A percentile compares a stretch with the other conserved stretches of the same genome.
phyloP scores from a whole-genome alignment of 2,329 filamentous ascomycete genomes.

The Teratosphaeria viscida region DNA sequence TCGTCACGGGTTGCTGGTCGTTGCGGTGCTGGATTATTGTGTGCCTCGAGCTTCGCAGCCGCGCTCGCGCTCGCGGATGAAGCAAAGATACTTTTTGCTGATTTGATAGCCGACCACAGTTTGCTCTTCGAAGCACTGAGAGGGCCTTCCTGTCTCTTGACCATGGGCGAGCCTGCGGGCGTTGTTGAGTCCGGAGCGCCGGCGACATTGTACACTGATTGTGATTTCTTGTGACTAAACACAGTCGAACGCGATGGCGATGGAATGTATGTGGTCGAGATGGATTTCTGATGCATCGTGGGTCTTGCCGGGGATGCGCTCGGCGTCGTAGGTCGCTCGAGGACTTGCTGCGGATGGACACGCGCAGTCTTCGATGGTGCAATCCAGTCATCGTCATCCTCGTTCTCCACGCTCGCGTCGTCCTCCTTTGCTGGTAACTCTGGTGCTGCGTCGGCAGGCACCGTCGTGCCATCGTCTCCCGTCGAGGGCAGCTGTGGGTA shows the following conservation, averaged over 20 bases:
- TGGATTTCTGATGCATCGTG: slow-evolving; percentile 25
- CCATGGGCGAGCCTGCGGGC: slow-evolving; percentile 44
- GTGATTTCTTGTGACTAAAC: slow-evolving; percentile 46
- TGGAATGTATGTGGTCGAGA: slow-evolving; percentile 26
- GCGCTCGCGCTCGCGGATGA: slow-evolving; percentile 55
- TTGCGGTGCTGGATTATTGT: slow-evolving; percentile 18
- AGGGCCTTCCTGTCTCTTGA: slow-evolving; percentile 57
- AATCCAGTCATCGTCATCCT: slow-evolving; percentile 51
- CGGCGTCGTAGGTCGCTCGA: slow-evolving; percentile 5
- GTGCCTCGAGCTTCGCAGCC: slow-evolving; percentile 46
- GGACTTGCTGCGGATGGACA: background rate
- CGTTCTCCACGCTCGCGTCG: slow-evolving; percentile 13
- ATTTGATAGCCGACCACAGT: slow-evolving; percentile 80
- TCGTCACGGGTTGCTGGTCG: slow-evolving; percentile 7
- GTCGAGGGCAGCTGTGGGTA: slow-evolving; percentile 31
- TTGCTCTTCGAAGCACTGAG: slow-evolving; percentile 89
- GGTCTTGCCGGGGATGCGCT: slow-evolving; percentile 35
- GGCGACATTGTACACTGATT: slow-evolving; percentile 30
- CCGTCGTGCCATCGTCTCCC: slow-evolving; percentile 5
- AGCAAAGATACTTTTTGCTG: slow-evolving; percentile 74
- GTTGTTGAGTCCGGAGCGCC: slow-evolving; percentile 39
- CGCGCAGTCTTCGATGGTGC: slow-evolving; percentile 32
- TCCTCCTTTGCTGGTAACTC: slow-evolving; percentile 3
- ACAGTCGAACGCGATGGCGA: slow-evolving; percentile 36
- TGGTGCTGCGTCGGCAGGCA: slow-evolving; percentile 2